These are phyloP conservation scores for Geotrichum bryndzae DNA, from an alignment of 1,139 yeast species.

Conservation along the genomic window DNA sequence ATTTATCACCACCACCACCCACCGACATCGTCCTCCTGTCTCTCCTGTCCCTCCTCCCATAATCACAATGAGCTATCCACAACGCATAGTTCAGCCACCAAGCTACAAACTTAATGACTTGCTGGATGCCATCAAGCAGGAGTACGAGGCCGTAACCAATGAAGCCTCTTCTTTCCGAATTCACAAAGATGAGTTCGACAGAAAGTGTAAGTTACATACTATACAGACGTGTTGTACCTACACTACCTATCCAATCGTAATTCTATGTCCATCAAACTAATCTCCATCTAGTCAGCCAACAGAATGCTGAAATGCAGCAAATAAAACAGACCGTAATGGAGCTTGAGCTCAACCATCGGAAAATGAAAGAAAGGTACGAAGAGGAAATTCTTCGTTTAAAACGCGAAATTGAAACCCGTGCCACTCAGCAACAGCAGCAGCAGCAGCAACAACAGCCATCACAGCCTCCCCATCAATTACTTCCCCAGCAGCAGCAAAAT, in stretches of 20 bases:
- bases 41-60: neutral
- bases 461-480: slow-evolving; percentile 24
- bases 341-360: slow-evolving; percentile 87
- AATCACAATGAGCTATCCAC: slow-evolving; percentile 18
- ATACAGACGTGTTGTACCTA: neutral
- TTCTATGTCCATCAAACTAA: slow-evolving; percentile 18
- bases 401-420: slow-evolving; percentile 66
- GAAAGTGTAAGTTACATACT: slow-evolving; percentile 44
- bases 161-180: slow-evolving; percentile 84
- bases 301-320: slow-evolving; percentile 89
- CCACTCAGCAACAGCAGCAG: slow-evolving; percentile 24
- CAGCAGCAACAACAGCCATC: slow-evolving; percentile 15
- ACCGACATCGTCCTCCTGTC: neutral
- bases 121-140: slow-evolving; percentile 86
- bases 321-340: slow-evolving; percentile 92
- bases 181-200: slow-evolving; percentile 90
- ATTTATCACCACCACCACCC: neutral
- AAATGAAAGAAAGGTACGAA: slow-evolving; percentile 93
- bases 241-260: neutral
- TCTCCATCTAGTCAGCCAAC: slow-evolving; percentile 52
- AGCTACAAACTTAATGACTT: slow-evolving; percentile 62
- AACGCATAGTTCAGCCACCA: slow-evolving; percentile 21
- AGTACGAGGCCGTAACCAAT: slow-evolving; percentile 77
- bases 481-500: slow-evolving; percentile 20
- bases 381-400: slow-evolving; percentile 84